A percentile compares a stretch with the other conserved stretches of the same genome.
phyloP scores from a whole-genome alignment of 768 basidiomycete genomes.

The Lactifluus subvellereus region DNA sequence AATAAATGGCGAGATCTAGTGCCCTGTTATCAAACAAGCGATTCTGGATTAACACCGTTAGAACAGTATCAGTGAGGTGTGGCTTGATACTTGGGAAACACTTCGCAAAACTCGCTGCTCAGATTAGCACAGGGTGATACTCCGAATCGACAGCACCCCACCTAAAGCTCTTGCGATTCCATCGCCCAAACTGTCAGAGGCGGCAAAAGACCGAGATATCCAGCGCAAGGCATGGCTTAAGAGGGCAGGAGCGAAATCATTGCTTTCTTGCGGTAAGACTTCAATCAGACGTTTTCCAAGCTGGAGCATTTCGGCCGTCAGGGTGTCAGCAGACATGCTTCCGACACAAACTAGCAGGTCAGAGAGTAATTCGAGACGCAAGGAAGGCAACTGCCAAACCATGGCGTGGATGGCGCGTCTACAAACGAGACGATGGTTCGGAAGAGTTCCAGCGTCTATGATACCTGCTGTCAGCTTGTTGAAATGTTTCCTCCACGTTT shows the following conservation, averaged over 20 bases:
- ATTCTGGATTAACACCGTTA: conserved; percentile 57
- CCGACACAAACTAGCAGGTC: conserved; percentile 7
- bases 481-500: conserved; percentile 23
- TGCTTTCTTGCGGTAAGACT: conserved; percentile 8
- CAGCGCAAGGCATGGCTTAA: conserved; percentile 4
- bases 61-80: conserved; percentile 64
- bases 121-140: neutral
- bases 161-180: conserved; percentile 8
- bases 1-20: conserved; percentile 29
- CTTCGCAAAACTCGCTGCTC: conserved; percentile 25
- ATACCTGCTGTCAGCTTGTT: conserved; percentile 20
- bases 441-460: conserved; percentile 3
- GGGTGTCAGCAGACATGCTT: conserved; percentile 2
- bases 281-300: conserved; percentile 2
- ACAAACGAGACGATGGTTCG: conserved; percentile 10
- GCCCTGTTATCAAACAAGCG: conserved; percentile 39
- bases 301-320: conserved; percentile 1
- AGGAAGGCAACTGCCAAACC: conserved; percentile 3
- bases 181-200: neutral
- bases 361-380: conserved; percentile 12
- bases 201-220: conserved; percentile 12
- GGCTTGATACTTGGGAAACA: conserved; percentile 31
- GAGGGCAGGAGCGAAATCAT: conserved; percentile 2
- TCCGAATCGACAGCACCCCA: neutral
- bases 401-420: conserved; percentile 9